These are phyloP conservation scores for Amaranthus cruentus DNA, from an alignment of 148 eudicot species.

Conservation along the genomic window DNA sequence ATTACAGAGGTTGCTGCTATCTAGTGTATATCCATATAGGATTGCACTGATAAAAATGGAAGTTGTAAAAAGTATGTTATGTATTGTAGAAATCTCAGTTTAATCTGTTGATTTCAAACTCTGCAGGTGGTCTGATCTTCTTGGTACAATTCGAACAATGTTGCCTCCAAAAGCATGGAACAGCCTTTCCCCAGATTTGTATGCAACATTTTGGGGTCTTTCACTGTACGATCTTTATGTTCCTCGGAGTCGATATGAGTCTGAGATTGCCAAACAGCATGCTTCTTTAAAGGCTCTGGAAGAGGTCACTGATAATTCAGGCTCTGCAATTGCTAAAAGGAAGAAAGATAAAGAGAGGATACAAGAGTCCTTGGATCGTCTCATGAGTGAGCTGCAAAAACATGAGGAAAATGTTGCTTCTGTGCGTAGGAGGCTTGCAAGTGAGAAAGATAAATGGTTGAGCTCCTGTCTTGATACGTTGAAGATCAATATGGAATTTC, in stretches of 20 bases:
- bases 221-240: conserved; percentile 92
- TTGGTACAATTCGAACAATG: conserved; percentile 70
- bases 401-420: conserved; percentile 88
- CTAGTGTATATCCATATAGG: too few species aligned
- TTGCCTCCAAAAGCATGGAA: conserved; percentile 95
- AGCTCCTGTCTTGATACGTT: conserved; percentile 95
- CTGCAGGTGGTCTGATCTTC: conserved; percentile 90
- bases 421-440: conserved; percentile 80
- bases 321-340: conserved; percentile 91
- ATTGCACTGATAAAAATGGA: too few species aligned
- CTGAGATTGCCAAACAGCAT: conserved; percentile 87
- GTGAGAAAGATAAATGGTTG: conserved; percentile 90
- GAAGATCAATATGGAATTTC: conserved; percentile 95
- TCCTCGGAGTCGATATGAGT: conserved; percentile 87
- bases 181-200: conserved; percentile 94
- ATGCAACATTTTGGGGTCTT: conserved; percentile 98
- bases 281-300: conserved; percentile 88
- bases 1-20: too few species aligned
- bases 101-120: background rate
- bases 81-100: background rate
- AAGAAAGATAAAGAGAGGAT: conserved; percentile 97
- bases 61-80: conserved; percentile 35
- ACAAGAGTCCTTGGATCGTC: conserved; percentile 89
- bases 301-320: conserved; percentile 91
- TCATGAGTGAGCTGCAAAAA: conserved; percentile 66